A percentile compares a stretch with the other conserved stretches of the same genome.
Conservation (phyloP, 2,329 filamentous ascomycete species). For the Ophiostoma sp. region DNA sequence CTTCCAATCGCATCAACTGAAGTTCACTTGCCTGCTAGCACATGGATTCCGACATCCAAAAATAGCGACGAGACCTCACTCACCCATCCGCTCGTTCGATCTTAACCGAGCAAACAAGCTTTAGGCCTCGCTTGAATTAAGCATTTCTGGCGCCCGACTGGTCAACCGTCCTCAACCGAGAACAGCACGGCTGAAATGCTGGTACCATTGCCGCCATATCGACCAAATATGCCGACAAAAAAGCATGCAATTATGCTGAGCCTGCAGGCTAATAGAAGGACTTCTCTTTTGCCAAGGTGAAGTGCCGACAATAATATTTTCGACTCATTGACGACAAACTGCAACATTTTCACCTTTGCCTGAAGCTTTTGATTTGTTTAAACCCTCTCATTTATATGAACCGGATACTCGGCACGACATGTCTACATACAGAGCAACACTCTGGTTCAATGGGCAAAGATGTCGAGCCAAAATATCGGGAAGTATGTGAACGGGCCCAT, state of each 20-base stretch:
- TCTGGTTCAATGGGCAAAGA: not conserved
- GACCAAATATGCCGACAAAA: not conserved
- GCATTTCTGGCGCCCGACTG: not conserved
- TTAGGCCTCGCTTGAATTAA: not conserved
- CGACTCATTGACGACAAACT: not conserved
- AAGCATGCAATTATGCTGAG: not conserved
- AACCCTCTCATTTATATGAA: not conserved
- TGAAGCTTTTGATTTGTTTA: not conserved
- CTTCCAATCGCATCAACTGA: not conserved
- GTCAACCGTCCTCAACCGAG: not conserved
- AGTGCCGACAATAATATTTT: not conserved
- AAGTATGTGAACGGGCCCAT: not conserved
- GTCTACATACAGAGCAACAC: not conserved
- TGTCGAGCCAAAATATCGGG: not conserved
- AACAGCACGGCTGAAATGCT: constrained; percentile 8
- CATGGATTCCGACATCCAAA: not conserved
- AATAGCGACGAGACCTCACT: not conserved
- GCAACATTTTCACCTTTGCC: not conserved
- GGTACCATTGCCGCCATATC: not conserved
- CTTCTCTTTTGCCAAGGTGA: not conserved
- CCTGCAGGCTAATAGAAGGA: constrained; percentile 1
- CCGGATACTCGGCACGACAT: constrained; percentile 12
- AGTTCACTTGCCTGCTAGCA: not conserved
- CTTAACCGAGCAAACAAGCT: not conserved
- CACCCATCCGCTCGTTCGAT: not conserved